phyloP scores from a whole-genome alignment of 164 flowering plant species.

The Euptelea pleiosperma region DNA sequence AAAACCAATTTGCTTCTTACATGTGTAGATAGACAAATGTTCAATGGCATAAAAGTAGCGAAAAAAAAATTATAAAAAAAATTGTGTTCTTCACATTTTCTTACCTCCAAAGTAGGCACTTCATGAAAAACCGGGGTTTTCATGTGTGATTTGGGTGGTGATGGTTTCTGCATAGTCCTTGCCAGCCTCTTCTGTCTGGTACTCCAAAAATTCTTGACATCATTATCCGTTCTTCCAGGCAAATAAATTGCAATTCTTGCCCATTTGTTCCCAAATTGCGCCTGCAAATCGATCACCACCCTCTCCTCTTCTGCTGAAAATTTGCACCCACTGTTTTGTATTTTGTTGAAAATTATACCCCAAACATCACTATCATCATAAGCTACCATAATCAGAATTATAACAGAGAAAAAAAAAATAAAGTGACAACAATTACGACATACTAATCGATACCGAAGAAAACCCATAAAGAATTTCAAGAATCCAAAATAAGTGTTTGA shows the following conservation, averaged over 20 bases:
- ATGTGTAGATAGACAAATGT: too few species aligned
- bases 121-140: conserved; percentile 21
- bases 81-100: background rate
- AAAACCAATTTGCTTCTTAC: too few species aligned
- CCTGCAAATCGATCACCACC: conserved; percentile 84
- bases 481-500: too few species aligned
- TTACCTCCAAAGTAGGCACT: conserved; percentile 39
- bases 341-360: background rate
- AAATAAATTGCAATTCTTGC: conserved; percentile 74
- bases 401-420: background rate
- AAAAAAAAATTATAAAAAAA: background rate
- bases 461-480: too few species aligned
- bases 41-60: too few species aligned
- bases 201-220: conserved; percentile 98
- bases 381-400: background rate
- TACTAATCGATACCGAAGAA: too few species aligned
- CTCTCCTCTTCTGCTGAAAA: conserved; percentile 82
- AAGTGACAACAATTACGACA: too few species aligned
- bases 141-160: conserved; percentile 30
- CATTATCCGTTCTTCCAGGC: conserved; percentile 90
- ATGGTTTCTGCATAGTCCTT: conserved; percentile 56
- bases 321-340: conserved; percentile 63
- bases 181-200: conserved; percentile 86
- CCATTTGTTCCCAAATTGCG: conserved; percentile 89
- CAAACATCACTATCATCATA: background rate